These are phyloP conservation scores for Malus hybrid DNA, from an alignment of 331 rosid genomes.

Conservation along the genomic window DNA sequence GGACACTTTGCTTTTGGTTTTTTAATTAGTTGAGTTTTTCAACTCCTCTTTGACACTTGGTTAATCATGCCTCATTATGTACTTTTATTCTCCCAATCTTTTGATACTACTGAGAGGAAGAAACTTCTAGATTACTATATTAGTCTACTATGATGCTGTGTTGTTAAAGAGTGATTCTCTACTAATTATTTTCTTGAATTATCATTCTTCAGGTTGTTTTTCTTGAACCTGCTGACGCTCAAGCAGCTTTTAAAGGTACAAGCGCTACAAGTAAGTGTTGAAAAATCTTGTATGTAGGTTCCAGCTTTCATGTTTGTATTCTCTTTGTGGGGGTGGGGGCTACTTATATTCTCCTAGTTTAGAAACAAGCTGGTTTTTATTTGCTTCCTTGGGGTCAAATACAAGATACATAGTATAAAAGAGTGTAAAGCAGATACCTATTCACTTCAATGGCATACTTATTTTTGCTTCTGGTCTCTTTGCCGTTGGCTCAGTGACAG, in stretches of 20 bases:
- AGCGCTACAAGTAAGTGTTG: constrained; percentile 64
- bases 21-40: not conserved
- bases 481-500: not conserved
- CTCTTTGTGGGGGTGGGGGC: not conserved
- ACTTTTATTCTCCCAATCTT: not conserved
- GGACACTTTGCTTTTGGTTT: not conserved
- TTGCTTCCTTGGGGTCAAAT: not conserved
- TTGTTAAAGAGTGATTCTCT: not conserved
- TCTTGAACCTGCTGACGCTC: constrained; percentile 79
- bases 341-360: not conserved
- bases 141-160: not conserved
- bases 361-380: not conserved
- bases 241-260: constrained; percentile 84
- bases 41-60: not conserved
- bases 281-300: not conserved
- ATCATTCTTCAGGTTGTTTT: constrained; percentile 64
- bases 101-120: not conserved
- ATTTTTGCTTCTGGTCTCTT: not conserved
- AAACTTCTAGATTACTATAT: not conserved
- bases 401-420: not conserved
- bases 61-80: not conserved
- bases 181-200: not conserved
- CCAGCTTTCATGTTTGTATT: not conserved
- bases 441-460: not conserved
- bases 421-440: not conserved